Conservation (phyloP, 1,284 basidiomycete genomes). For the Pterulicium gracile region DNA sequence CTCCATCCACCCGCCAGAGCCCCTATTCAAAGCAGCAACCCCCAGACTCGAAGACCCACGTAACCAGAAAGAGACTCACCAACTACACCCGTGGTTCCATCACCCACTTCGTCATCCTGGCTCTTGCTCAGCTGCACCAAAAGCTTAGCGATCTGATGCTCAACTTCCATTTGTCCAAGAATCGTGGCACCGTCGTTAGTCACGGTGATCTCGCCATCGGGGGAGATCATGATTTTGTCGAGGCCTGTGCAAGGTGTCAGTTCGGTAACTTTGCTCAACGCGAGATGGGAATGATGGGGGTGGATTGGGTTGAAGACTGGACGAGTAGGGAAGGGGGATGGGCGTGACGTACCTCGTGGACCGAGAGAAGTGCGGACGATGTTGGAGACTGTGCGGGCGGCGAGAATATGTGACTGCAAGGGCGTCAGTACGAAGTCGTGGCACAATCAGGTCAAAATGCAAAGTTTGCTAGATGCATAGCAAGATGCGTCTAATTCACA, state of each 20-base stretch:
- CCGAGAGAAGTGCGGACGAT: conserved; percentile 94
- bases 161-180: conserved; percentile 93
- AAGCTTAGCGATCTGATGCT: conserved; percentile 97
- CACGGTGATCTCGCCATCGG: conserved; percentile 98
- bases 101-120: conserved; percentile 99
- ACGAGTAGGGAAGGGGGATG: no score
- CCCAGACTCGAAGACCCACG: no score
- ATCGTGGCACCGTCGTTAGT: conserved; percentile 99
- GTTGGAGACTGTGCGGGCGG: conserved; percentile 86
- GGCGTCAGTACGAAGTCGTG: not conserved
- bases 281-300: no score
- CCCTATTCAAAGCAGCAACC: no score
- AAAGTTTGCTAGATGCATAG: no score
- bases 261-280: no score
- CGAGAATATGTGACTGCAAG: conserved; percentile 83
- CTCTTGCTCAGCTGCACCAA: conserved; percentile 95
- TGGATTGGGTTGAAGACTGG: no score
- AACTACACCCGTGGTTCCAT: conserved; percentile 98
- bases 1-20: no score
- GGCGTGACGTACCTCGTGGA: conserved; percentile 70
- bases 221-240: conserved; percentile 98
- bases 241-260: conserved; percentile 56
- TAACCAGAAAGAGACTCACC: no score
- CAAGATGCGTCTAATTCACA: no score
- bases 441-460: no score